Base-by-base conservation (phyloP, 2,329 filamentous ascomycete genomes). In the Colletotrichum lindemuthianum region DNA sequence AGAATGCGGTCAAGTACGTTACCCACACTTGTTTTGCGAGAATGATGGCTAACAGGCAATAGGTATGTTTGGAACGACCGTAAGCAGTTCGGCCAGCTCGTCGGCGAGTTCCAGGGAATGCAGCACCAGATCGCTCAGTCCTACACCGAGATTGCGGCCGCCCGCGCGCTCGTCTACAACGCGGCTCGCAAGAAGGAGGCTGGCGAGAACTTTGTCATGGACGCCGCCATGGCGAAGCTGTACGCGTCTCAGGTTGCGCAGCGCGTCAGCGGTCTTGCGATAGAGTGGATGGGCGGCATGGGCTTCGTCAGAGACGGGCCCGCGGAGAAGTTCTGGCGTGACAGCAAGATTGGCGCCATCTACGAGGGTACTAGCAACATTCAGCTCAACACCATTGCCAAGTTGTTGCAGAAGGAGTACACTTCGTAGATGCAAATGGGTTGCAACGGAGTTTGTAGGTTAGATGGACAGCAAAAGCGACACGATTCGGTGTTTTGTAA, bases 231-330 rank as follows among this genome's bases (percentile, higher is more conserved):
- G 96, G 96, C 96, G 58, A 99, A 99, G 84, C 85, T 99, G 59
- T 97, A 92, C 76, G 89, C 96, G 2, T 96, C 92, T 5, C 96
- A 99, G 80, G 93, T 99, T 37, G 96, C 96, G 0, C 92, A 92
- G 16, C 89, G 88, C 59, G 95, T 99, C 16, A 91, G 90, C 59
- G 89, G 94, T 7, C 86, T 91, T 52, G 96, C 95, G 0, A 88
- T 99, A 34, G 96, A 99, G 81, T 99, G 96, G 96, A 98, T 98
- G 95, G 96, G 96, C 51, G 96, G 96, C 67, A 98, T 99, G 96
- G 96, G 96, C 49, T 99, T 99, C 72, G 96, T 99, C 13, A 85
- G 96, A 48, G 96, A 99, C 78, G 96, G 96, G 0, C 88, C 97
- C 63, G 96, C 96, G 0, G 96, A 99, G 88, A 99, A 99, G 88